Base-by-base conservation (phyloP, 176 grass and related monocot genomes). In the Poa pratensis region DNA sequence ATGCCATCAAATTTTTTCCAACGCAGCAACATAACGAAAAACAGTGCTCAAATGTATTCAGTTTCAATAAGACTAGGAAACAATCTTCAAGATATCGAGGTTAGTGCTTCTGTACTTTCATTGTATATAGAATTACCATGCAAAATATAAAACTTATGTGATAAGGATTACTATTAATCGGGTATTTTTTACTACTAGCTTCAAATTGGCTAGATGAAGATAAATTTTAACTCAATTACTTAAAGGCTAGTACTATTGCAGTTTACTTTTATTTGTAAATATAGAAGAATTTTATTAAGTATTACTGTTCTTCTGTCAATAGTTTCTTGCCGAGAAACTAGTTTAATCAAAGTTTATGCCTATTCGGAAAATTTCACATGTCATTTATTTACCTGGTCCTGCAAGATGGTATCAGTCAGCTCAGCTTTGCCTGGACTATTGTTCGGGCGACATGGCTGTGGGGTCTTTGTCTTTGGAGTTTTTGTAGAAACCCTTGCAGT, bases 381-480 rank as follows among this genome's bases (percentile, higher is more conserved):
- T 22, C 28, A 55, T 34, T 26, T 15, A 65, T 54, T 28, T 93
- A 95, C 93, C 93, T 89, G 69, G 70, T 53, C 80, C 63, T 72
- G 70, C 73, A 90, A 46, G 55, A 58, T 17, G 20, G 74, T 10
- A 71, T 42, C 69, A 86, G 83, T 81, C 62, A 84, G 74, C 66
- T 59, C 91, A 71, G 81, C 55, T 82, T 89, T 74, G 26, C 7
- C 73, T 66, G 83, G 80, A 78, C 80, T 90, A 35, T 69, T 81
- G 28, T 95, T 89, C 30, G 63, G 19, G 34, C 82, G 85, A 6
- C 83, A 86, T 74, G 78, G 88, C 80, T 88, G 75, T 8, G 93
- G 90, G 46, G 75, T 75, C 45, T 85, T 92, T 30, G 86, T 82
- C 85, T 90, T 90, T 45, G 96, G 93, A 53, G 96, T 98, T 84